Evolutionary conservation across 176 grass and related monocot species (phyloP), one percentile per base, ranked within the genome.

Genomic region (Guadua angustifolia): DNA sequence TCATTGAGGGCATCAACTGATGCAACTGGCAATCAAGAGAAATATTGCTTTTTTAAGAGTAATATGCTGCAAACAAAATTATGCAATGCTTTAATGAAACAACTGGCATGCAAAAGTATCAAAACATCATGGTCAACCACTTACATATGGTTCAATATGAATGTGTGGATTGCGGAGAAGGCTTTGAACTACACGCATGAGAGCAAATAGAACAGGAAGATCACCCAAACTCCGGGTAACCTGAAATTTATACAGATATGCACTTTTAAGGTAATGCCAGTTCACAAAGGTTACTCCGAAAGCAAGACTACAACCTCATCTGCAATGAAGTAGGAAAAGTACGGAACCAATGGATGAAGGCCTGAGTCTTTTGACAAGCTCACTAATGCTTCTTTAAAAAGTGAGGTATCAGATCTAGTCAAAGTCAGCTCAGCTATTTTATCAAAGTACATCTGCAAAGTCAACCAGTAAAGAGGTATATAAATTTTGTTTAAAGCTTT

Each of bases 121-220:
- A 66, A 78, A 85, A 78, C 24, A 26, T 67, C 19, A 38, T 38
- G 5, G 32, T 33, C 3, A 86, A 68, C 19, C 69, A 90, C 91
- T 93, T 90, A 95, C 96, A 93, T 98, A 95, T 86, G 96, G 96
- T 83, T 98, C 96, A 63, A 98, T 89, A 80, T 95, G 96, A 89
- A 95, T 90, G 40, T 98, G 96, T 49, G 93, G 96, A 85, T 98
- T 98, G 62, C 66, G 89, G 70, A 98, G 87, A 87, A 98, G 91
- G 78, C 96, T 98, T 85, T 82, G 87, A 39, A 95, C 87, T 39
- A 98, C 85, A 53, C 87, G 93, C 96, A 95, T 95, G 21, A 95
- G 80, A 74, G 96, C 96, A 90, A 94, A 94, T 79, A 98, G 76
- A 79, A 98, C 82, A 73, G 96, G 79, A 82, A 95, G 89, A 84